Base-by-base conservation (phyloP, 306 rosid genomes). In the Purshia tridentata region DNA sequence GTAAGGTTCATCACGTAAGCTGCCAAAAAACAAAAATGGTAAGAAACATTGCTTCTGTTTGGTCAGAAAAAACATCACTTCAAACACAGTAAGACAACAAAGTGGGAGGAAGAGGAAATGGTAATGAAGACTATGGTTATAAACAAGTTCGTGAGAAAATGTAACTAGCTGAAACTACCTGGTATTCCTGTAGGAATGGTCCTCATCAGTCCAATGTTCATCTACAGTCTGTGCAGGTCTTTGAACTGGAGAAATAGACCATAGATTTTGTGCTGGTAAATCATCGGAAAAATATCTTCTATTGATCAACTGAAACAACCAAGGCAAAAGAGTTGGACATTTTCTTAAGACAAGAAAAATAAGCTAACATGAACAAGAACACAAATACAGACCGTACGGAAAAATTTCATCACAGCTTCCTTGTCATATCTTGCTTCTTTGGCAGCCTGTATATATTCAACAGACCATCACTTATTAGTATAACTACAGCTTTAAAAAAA, bases 371-470 rank as follows among this genome's bases (percentile, higher is more conserved):
- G 14, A 8, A 46, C 65, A 65, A 52, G 66, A 69, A 77, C 9
- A 73, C 29, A 40, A 77, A 65, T 59, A 83, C 95, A 75, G 59
- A 95, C 99, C 98, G 40, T 81, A 79, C 83, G 92, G 79, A 95
- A 95, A 77, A 95, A 95, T 75, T 86, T 95, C 81, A 77, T 77
- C 82, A 91, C 89, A 15, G 96, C 97, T 87, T 95, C 99, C 78
- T 91, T 95, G 88, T 95, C 99, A 74, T 84, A 86, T 79, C 98
- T 91, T 54, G 97, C 92, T 67, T 95, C 96, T 87, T 88, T 95
- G 67, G 96, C 98, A 64, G 99, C 98, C 99, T 95, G 86, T 72
- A 76, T 16, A 39, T 8, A 22, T 37, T 39, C 35, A 62, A 73
- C 74, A 70, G 60, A 65, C 50, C 71, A 68, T 52, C 59, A 65